Conservation (phyloP, 2,329 filamentous ascomycete genomes). For the Pseudogymnoascus pannorum region DNA sequence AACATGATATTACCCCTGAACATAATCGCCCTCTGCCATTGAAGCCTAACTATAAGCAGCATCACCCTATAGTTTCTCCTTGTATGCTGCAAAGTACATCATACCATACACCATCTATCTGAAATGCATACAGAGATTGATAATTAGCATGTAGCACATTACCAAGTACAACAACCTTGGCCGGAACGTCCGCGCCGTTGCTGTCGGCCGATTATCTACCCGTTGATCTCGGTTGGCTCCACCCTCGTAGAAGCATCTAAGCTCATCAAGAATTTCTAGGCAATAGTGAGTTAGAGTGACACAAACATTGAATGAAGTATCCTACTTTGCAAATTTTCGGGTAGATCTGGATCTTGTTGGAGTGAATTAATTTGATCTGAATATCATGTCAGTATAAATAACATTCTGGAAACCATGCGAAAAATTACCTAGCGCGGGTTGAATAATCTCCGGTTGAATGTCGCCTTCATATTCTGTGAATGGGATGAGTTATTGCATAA, state of each 20-base stretch:
- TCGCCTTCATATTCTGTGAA: not conserved
- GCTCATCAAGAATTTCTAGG: not conserved
- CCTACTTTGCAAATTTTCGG: not conserved
- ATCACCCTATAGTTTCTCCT: not conserved
- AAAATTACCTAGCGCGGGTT: not conserved
- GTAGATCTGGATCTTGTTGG: not conserved
- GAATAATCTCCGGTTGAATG: not conserved
- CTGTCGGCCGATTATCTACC: not conserved
- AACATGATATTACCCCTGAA: not conserved
- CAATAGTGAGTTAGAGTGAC: not conserved
- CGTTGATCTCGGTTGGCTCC: not conserved
- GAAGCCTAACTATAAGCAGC: not conserved
- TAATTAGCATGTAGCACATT: not conserved
- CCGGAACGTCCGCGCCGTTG: not conserved
- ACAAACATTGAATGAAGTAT: not conserved
- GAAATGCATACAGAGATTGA: not conserved
- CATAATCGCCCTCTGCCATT: not conserved
- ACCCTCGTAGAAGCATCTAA: not conserved
- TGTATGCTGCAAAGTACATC: not conserved
- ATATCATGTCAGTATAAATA: not conserved
- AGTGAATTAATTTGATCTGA: not conserved
- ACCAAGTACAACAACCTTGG: not conserved
- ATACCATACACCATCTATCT: too few relatives aligned
- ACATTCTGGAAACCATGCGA: not conserved
- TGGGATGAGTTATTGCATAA: not conserved